phyloP scores from a whole-genome alignment of 768 basidiomycete species.

The Strobilomyces confusus region DNA sequence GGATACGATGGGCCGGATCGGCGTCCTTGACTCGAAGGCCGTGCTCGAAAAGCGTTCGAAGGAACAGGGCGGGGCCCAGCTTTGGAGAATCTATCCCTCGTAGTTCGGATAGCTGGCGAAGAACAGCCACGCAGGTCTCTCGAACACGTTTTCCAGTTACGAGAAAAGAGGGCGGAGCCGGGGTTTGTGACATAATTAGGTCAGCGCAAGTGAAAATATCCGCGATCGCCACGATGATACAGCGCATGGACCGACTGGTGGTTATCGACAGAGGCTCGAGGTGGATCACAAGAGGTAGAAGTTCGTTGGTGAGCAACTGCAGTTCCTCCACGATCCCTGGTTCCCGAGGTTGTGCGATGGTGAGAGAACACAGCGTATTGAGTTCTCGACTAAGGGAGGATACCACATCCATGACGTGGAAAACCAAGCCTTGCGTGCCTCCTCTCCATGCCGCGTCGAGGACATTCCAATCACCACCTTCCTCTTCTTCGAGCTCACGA shows the following conservation, averaged over 20 bases:
- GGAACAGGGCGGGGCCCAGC: conserved; percentile 45
- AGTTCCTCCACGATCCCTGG: conserved; percentile 49
- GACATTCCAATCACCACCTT: conserved; percentile 51
- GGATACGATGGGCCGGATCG: conserved; percentile 56
- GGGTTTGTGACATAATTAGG: conserved; percentile 38
- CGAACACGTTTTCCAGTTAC: conserved; percentile 37
- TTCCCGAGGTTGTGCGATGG: conserved; percentile 33
- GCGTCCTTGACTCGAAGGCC: conserved; percentile 34
- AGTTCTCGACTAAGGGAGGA: conserved; percentile 50
- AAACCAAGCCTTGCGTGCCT: conserved; percentile 50
- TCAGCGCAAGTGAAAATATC: conserved; percentile 57
- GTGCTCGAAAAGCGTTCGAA: conserved; percentile 55
- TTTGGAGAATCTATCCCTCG: conserved; percentile 33
- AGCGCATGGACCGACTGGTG: conserved; percentile 46
- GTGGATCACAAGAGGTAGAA: conserved; percentile 46
- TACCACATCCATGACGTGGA: conserved; percentile 53
- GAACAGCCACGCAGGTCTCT: conserved; percentile 48
- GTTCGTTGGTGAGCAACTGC: conserved; percentile 50
- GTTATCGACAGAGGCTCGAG: conserved; percentile 47
- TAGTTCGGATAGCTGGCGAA: conserved; percentile 36
- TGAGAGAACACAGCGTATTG: conserved; percentile 46
- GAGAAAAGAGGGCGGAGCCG: conserved; percentile 24
- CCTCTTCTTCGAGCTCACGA: conserved; percentile 47
- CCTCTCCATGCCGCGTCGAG: conserved; percentile 61
- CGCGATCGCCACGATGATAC: conserved; percentile 40